Conservation (phyloP, 495 filamentous ascomycete species). For the Tuber aestivum region DNA sequence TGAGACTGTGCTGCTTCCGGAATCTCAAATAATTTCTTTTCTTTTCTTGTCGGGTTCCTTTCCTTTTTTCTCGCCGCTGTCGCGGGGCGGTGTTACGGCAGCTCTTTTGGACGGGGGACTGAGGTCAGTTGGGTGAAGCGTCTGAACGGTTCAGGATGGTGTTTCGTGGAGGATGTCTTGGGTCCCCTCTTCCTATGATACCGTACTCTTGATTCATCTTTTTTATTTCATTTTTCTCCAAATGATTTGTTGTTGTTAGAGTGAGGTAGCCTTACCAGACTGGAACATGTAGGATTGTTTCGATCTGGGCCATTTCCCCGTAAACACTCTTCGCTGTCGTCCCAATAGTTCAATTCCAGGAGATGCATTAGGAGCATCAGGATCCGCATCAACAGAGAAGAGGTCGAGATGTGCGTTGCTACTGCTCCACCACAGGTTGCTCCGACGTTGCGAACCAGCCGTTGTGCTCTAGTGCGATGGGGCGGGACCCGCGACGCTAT, state of each 20-base stretch:
- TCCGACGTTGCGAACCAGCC: neutral
- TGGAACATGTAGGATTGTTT: neutral
- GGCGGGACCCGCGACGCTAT: neutral
- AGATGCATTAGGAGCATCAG: neutral
- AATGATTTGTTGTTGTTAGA: neutral
- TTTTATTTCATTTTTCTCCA: neutral
- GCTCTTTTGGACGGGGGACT: conserved; percentile 16
- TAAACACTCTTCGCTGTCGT: neutral
- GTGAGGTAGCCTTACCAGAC: neutral
- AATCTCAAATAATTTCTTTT: conserved; percentile 10
- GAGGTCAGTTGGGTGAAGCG: conserved; percentile 7
- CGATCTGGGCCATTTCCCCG: neutral
- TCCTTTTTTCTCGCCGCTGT: conserved; percentile 3
- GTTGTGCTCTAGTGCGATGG: neutral
- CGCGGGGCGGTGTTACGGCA: conserved; percentile 15
- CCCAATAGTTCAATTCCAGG: neutral
- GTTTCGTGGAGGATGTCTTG: conserved; percentile 20
- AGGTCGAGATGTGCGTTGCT: conserved; percentile 9
- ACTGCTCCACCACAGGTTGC: conserved; percentile 6
- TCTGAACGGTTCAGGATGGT: conserved; percentile 10
- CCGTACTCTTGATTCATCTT: neutral
- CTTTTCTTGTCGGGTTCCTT: conserved; percentile 1
- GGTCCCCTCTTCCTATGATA: conserved; percentile 3
- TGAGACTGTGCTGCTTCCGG: conserved; percentile 31
- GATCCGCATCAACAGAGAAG: neutral